Base-by-base conservation (phyloP, 2,329 filamentous ascomycete species). In the Fusarium sp. region DNA sequence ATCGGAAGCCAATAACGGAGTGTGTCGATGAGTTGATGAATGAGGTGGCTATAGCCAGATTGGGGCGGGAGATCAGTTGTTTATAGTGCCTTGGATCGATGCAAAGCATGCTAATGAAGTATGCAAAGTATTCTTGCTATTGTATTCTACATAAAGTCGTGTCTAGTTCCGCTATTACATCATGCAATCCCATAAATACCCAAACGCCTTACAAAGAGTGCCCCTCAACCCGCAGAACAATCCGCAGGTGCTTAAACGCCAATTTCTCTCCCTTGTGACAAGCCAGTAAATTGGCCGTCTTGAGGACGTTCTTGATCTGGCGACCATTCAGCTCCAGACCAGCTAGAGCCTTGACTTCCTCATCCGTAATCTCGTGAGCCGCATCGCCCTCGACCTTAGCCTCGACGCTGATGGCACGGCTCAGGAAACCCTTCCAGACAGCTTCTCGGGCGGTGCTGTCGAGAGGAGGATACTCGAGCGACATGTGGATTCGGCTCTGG, bases 261-360 rank as follows among this genome's bases (percentile, higher is more conserved):
- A 80, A 51, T 54, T 67, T 74, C 73, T 79, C 71, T 4, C 58
- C 69, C 63, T 75, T 73, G 44, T 79, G 77, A 13, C 68, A 77
- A 13, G 78, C 77, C 56, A 80, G 56, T 43, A 79, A 44, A 39
- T 75, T 76, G 14, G 75, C 75, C 14, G 72, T 76, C 74, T 83
- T 83, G 71, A 83, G 73, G n/a, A 81, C 66, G 48, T 85, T 86
- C 77, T 86, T 85, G 61, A 86, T 86, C 78, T 86, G 82, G 22
- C 84, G 76, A 6, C 85, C 84, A 49, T 86, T 86, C 43, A 86
- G 76, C 6, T 81, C 74, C 51, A 84, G 74, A 22, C 71, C 60
- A 1, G 81, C 76, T 36, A 86, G 75, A 51, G 78, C 72, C n/a
- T 76, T 75, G 3, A 82, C 52, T 15, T 78, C 74, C 0, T 72